Conservation (phyloP, 1,139 yeast genomes). For the Petasospora rhodanensis region DNA sequence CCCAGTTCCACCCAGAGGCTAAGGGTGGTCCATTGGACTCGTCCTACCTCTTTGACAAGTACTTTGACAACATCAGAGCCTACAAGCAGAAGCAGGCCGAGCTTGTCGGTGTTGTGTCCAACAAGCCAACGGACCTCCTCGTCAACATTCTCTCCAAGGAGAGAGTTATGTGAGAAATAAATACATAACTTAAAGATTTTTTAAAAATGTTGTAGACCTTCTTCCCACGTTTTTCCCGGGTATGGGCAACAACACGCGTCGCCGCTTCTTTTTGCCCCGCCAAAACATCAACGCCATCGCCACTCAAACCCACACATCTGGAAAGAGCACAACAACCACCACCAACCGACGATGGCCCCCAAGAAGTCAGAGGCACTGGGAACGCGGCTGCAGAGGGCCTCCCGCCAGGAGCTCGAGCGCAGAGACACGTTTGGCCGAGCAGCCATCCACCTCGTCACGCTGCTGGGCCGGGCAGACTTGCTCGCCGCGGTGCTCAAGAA, state of each 20-base stretch:
- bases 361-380: conserved; percentile 9
- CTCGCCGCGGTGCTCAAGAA: conserved; percentile 45
- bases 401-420: conserved; percentile 39
- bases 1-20: conserved; percentile 99
- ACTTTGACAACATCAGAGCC: conserved; percentile 61
- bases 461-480: conserved; percentile 45
- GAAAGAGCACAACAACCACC: too few species aligned
- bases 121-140: conserved; percentile 53
- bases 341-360: conserved; percentile 5
- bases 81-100: conserved; percentile 46
- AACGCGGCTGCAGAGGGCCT: conserved; percentile 27
- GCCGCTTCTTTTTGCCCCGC: too few species aligned
- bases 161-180: conserved; percentile 59
- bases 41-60: conserved; percentile 83
- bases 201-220: neutral
- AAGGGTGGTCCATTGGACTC: conserved; percentile 98
- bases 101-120: conserved; percentile 41
- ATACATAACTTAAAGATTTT: too few species aligned
- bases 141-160: conserved; percentile 82
- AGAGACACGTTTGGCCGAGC: conserved; percentile 77
- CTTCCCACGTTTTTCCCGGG: too few species aligned
- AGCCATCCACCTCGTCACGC: conserved; percentile 53
- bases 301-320: too few species aligned
- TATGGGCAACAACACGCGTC: too few species aligned
- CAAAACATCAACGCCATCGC: too few species aligned